These are phyloP conservation scores for Salix dunnii DNA, from an alignment of 345 rosid species.

Conservation along the genomic window DNA sequence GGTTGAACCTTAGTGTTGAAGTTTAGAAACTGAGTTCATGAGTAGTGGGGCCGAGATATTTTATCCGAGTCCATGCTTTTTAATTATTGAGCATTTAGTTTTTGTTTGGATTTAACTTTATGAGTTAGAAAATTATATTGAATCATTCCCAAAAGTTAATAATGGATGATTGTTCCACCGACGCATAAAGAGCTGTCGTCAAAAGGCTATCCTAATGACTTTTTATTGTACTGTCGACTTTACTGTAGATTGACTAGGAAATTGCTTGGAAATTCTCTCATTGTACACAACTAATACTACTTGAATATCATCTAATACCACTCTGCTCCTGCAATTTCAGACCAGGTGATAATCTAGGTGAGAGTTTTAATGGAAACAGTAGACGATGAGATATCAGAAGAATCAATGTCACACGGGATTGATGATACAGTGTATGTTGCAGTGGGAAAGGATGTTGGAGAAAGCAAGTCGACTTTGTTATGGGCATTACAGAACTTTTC, in stretches of 20 bases:
- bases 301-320: neutral
- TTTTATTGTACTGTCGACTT: neutral
- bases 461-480: slow-evolving; percentile 41
- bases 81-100: too few species aligned
- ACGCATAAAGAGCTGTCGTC: neutral
- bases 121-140: too few species aligned
- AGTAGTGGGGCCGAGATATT: too few species aligned
- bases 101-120: too few species aligned
- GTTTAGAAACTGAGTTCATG: too few species aligned
- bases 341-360: neutral
- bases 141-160: neutral
- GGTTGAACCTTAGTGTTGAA: too few species aligned
- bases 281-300: neutral
- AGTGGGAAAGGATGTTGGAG: slow-evolving; percentile 49
- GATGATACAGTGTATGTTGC: slow-evolving; percentile 70
- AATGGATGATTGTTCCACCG: neutral
- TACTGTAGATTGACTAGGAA: neutral
- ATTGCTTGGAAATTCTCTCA: neutral
- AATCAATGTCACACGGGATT: slow-evolving; percentile 34
- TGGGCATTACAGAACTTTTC: slow-evolving; percentile 73
- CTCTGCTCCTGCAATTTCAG: neutral
- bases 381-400: slow-evolving; percentile 18
- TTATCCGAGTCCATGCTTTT: too few species aligned
- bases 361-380: neutral
- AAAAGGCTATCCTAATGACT: neutral